Percentiles rank a stretch among this genome's conserved stretches.
Conservation (phyloP, 108 stramenopile genomes). For the Discostella stelligeroides region DNA sequence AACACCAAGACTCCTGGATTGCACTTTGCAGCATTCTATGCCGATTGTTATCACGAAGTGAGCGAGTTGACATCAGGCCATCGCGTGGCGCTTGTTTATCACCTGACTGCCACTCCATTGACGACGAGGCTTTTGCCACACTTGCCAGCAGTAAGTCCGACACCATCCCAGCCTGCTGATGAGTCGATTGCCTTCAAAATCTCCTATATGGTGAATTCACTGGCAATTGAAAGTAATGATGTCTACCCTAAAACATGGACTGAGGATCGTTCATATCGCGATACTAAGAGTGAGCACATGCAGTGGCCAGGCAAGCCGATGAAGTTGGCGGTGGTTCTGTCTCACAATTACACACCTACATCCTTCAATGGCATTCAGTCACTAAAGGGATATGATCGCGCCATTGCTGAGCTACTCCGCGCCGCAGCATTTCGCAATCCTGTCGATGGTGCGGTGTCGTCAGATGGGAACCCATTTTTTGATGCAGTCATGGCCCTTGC, state of each 20-base stretch:
- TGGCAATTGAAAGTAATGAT: background rate
- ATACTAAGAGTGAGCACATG: background rate
- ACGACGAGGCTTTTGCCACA: background rate
- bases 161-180: slow-evolving; percentile 23
- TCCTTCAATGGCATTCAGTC: slow-evolving; percentile 4
- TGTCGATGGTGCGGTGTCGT: background rate
- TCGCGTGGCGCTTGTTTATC: slow-evolving; percentile 14
- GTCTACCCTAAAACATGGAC: background rate
- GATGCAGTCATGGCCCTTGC: slow-evolving; percentile 21
- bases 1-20: slow-evolving; percentile 6
- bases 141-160: background rate
- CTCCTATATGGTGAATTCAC: slow-evolving; percentile 10
- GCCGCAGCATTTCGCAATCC: slow-evolving; percentile 12
- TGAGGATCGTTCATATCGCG: too few relatives aligned
- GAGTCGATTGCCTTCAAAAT: slow-evolving; percentile 11
- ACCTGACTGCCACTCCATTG: slow-evolving; percentile 23
- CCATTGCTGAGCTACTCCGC: slow-evolving; percentile 14
- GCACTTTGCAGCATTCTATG: slow-evolving; percentile 34
- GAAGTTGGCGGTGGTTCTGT: slow-evolving; percentile 21
- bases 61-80: slow-evolving; percentile 22
- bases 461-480: background rate
- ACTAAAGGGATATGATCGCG: slow-evolving; percentile 7
- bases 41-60: slow-evolving; percentile 33
- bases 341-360: slow-evolving; percentile 14
- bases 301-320: slow-evolving; percentile 6